A percentile compares a stretch with the other conserved stretches of the same genome.
Evolutionary conservation across 768 basidiomycete species (phyloP).

Genomic region (Pulveroboletus frians): DNA sequence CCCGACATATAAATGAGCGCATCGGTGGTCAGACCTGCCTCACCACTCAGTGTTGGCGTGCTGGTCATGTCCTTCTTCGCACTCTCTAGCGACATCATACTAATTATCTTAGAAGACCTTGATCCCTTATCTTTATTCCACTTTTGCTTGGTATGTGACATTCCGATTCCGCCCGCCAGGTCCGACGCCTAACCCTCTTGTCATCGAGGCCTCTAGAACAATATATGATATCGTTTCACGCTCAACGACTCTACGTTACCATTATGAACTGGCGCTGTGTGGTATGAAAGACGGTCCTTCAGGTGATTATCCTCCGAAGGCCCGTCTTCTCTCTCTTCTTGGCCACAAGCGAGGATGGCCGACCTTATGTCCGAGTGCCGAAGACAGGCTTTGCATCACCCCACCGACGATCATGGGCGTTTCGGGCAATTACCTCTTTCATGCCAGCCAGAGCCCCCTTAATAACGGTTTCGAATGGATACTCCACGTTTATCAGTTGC

Average conservation of each 20-base stretch:
- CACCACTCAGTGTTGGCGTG: slow-evolving; percentile 27
- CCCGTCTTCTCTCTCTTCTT: slow-evolving; percentile 27
- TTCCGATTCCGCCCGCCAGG: not conserved
- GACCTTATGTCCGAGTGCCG: slow-evolving; percentile 27
- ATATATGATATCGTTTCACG: slow-evolving; percentile 18
- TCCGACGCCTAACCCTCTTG: not conserved
- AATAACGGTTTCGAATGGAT: slow-evolving; percentile 31
- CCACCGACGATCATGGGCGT: slow-evolving; percentile 32
- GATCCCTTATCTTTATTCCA: slow-evolving; percentile 30
- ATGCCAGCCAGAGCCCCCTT: slow-evolving; percentile 30
- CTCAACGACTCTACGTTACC: slow-evolving; percentile 30
- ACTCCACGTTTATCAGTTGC: slow-evolving; percentile 31
- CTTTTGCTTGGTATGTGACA: slow-evolving; percentile 26
- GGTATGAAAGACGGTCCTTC: slow-evolving; percentile 27
- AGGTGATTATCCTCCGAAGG: slow-evolving; percentile 13
- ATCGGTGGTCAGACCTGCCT: slow-evolving; percentile 4
- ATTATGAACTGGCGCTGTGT: slow-evolving; percentile 29
- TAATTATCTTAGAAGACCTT: slow-evolving; percentile 31
- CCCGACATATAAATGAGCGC: slow-evolving; percentile 30
- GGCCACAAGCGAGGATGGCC: slow-evolving; percentile 31
- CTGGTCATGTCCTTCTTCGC: slow-evolving; percentile 33
- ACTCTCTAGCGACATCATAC: slow-evolving; percentile 28
- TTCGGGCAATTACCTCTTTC: slow-evolving; percentile 30
- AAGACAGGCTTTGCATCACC: slow-evolving; percentile 28
- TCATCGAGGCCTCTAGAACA: slow-evolving; percentile 21